Percentiles rank a stretch among this genome's conserved stretches.
phyloP scores from a whole-genome alignment of 2,329 filamentous ascomycete species.

The Trichoderma lentiforme region DNA sequence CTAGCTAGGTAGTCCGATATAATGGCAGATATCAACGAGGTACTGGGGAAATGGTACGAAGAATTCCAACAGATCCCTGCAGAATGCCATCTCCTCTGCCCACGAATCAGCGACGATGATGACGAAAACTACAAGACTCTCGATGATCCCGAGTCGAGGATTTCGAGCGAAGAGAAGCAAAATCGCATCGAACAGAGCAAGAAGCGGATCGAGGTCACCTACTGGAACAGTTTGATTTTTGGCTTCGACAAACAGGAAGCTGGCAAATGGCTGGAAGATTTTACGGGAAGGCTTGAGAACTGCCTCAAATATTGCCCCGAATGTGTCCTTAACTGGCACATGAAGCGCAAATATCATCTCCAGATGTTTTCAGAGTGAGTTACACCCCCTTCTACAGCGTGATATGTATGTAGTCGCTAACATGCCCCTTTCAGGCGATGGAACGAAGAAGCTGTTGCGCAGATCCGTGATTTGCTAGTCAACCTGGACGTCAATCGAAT shows the following conservation, averaged over 20 bases:
- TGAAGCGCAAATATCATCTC: slow-evolving; percentile 60
- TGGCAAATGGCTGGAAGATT: slow-evolving; percentile 57
- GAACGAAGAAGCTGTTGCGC: slow-evolving; percentile 49
- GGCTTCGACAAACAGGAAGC: slow-evolving; percentile 62
- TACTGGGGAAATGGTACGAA: slow-evolving; percentile 43
- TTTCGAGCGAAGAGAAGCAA: slow-evolving; percentile 50
- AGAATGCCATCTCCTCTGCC: slow-evolving; percentile 66
- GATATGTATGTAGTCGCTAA: slow-evolving; percentile 22
- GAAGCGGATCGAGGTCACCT: slow-evolving; percentile 57
- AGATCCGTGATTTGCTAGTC: slow-evolving; percentile 56
- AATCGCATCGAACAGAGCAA: slow-evolving; percentile 53
- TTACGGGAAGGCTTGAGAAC: slow-evolving; percentile 54
- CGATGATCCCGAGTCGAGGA: slow-evolving; percentile 49
- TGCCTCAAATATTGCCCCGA: slow-evolving; percentile 63
- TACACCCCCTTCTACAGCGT: background rate
- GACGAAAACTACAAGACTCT: slow-evolving; percentile 52
- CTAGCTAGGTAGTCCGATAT: slow-evolving; percentile 20
- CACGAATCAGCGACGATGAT: slow-evolving; percentile 61
- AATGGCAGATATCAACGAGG: slow-evolving; percentile 41
- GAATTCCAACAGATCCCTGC: slow-evolving; percentile 42
- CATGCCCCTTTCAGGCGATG: slow-evolving; percentile 32
- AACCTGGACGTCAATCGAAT: slow-evolving; percentile 61
- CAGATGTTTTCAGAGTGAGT: slow-evolving; percentile 59
- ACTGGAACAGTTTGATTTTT: slow-evolving; percentile 66
- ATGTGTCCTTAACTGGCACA: slow-evolving; percentile 73